Conservation (phyloP, 805 yeast genomes). For the Teunomyces lycoperdinae region DNA sequence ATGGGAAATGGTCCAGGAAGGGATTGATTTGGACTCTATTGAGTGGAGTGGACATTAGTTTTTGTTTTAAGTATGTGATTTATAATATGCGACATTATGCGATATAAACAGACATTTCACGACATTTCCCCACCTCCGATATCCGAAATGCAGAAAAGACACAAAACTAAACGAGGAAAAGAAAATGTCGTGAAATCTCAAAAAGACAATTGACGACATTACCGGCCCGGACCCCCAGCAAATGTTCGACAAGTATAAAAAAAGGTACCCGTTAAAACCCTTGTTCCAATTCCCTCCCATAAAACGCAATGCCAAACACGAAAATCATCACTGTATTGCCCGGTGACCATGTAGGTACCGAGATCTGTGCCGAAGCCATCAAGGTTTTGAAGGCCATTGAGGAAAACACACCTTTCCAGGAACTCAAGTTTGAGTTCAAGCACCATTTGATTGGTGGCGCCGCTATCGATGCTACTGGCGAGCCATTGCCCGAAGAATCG, state of each 20-base stretch:
- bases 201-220: neutral
- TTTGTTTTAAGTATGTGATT: neutral
- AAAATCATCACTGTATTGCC: slow-evolving; percentile 86
- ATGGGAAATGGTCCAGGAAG: slow-evolving; percentile 99
- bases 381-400: slow-evolving; percentile 83
- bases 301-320: slow-evolving; percentile 9
- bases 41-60: slow-evolving; percentile 94
- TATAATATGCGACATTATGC: neutral
- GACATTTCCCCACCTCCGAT: too few species aligned
- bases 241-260: neutral
- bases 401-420: slow-evolving; percentile 36
- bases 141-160: too few species aligned
- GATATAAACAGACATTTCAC: neutral
- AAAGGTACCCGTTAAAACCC: neutral
- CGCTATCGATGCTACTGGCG: slow-evolving; percentile 95
- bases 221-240: neutral
- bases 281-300: too few species aligned
- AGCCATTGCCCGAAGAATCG: slow-evolving; percentile 82
- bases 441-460: slow-evolving; percentile 96
- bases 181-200: too few species aligned
- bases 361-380: slow-evolving; percentile 84
- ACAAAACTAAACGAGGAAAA: too few species aligned
- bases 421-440: slow-evolving; percentile 67
- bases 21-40: slow-evolving; percentile 88
- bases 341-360: slow-evolving; percentile 97